Base-by-base conservation (phyloP, 192 early-diverging fungal species). In the Hyaloraphidium curvatum region DNA sequence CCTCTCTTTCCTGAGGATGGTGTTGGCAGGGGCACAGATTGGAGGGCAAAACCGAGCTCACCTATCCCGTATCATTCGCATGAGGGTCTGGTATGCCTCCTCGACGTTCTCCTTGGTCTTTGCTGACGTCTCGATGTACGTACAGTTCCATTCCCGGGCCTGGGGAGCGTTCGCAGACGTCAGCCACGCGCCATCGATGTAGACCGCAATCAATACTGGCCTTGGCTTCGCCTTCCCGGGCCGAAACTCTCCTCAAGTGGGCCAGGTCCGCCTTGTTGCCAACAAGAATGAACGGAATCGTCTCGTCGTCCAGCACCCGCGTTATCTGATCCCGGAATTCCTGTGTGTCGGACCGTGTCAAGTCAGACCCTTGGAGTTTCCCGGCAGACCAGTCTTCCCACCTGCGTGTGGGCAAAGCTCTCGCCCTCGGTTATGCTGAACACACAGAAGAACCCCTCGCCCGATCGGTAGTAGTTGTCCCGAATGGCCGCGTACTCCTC, bases 261-360 rank as follows among this genome's bases (percentile, higher is more conserved):
- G 55, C 64, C 57, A 83, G 61, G 60, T 83, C 80, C 3, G 65
- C 69, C 58, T 83, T 89, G 67, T 88, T 88, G 37, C 86, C 86
- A 9, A 87, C 80, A 13, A 88, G 64, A 33, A 88, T 75, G 50
- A 88, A 86, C 5, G 85, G 85, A 51, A 87, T 71, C 63, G 67
- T 73, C 59, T 87, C 84, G 62, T 87, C 80, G 57, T 87, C 84
- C 48, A 89, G 55, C 21, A 89, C 84, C 53, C 86, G 66, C 22
- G 78, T 77, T 58, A 89, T 89, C 59, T 89, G 86, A 48, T 89
- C 86, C 39, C 82, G 65, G 59, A 89, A 89, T 58, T 89, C 84
- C 50, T 81, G 71, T 4, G 21, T n/a, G n/a, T n/a, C n/a, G n/a
- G n/a, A n/a, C n/a, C n/a, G n/a, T n/a, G n/a, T n/a, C n/a, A n/a